phyloP scores from a whole-genome alignment of 2,329 filamentous ascomycete species.

The Neopestalotiopsis rosae region DNA sequence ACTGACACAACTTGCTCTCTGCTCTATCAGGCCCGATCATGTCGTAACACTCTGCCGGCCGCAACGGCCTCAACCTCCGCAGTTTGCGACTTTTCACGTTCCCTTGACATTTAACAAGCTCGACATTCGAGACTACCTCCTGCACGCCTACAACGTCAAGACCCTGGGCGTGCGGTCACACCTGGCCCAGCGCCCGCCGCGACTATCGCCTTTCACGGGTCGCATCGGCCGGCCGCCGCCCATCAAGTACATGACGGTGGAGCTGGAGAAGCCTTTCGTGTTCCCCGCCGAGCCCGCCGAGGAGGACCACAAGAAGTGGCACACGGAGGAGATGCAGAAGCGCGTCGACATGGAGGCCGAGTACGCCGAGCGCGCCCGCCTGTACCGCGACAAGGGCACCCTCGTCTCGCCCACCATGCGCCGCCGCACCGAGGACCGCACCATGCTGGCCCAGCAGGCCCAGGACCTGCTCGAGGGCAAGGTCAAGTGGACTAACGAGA shows the following conservation, averaged over 20 bases:
- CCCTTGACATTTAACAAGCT: constrained; percentile 95
- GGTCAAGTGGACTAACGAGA: constrained; percentile 62
- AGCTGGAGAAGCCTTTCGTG: constrained; percentile 85
- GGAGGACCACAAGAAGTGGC: constrained; percentile 61
- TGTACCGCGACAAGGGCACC: constrained; percentile 37
- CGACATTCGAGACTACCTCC: constrained; percentile 94
- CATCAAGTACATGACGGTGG: constrained; percentile 93
- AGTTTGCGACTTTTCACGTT: constrained; percentile 88
- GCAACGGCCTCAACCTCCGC: constrained; percentile 58
- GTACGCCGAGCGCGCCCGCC: constrained; percentile 39
- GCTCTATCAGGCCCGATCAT: constrained; percentile 18
- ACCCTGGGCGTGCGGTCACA: constrained; percentile 77
- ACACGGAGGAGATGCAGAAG: constrained; percentile 62
- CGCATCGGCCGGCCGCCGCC: constrained; percentile 73
- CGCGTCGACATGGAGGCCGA: constrained; percentile 53
- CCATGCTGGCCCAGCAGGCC: constrained; percentile 59
- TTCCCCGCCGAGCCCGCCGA: constrained; percentile 77
- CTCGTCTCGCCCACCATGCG: constrained; percentile 47
- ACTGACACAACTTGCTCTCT: constrained; percentile 1
- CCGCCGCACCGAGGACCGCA: constrained; percentile 46
- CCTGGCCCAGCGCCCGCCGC: constrained; percentile 70
- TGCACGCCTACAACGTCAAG: constrained; percentile 80
- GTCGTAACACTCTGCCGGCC: constrained; percentile 21
- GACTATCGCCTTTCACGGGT: constrained; percentile 52
- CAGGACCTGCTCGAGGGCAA: constrained; percentile 65